These are phyloP conservation scores for Coemansia sp. DNA, from an alignment of 192 early-diverging fungal species.

Conservation along the genomic window DNA sequence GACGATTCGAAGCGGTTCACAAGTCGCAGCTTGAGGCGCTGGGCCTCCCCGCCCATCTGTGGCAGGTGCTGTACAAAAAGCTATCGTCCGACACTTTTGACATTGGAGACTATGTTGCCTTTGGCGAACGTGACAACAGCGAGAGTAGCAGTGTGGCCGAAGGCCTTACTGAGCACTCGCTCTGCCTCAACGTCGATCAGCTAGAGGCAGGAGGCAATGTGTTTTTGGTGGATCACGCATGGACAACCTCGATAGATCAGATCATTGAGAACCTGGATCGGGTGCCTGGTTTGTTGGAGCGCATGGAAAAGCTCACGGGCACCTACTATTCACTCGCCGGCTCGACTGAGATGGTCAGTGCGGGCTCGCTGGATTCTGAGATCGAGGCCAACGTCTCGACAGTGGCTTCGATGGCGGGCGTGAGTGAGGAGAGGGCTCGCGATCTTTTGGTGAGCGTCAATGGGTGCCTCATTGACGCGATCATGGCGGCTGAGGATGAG, in stretches of 20 bases:
- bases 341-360: constrained; percentile 34
- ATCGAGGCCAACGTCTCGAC: constrained; percentile 52
- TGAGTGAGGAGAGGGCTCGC: constrained; percentile 56
- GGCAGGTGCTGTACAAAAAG: constrained; percentile 42
- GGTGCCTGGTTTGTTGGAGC: constrained; percentile 59
- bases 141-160: neutral
- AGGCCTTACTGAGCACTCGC: constrained; percentile 19
- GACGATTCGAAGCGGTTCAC: constrained; percentile 44
- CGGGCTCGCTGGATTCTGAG: constrained; percentile 15
- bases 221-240: constrained; percentile 70
- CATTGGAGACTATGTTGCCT: constrained; percentile 36
- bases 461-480: constrained; percentile 62
- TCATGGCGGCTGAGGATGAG: constrained; percentile 51
- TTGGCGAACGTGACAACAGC: constrained; percentile 10
- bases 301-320: constrained; percentile 62
- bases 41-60: constrained; percentile 38
- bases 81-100: constrained; percentile 27
- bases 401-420: constrained; percentile 60
- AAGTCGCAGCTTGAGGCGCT: constrained; percentile 42
- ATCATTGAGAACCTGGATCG: constrained; percentile 55
- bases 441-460: constrained; percentile 55
- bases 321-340: constrained; percentile 50
- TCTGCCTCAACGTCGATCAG: constrained; percentile 25
- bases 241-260: constrained; percentile 65
- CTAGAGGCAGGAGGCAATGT: constrained; percentile 54